Evolutionary conservation across 495 filamentous ascomycete genomes (phyloP), one percentile per base, ranked within the genome.

Genomic region (Jackrogersella minutella): DNA sequence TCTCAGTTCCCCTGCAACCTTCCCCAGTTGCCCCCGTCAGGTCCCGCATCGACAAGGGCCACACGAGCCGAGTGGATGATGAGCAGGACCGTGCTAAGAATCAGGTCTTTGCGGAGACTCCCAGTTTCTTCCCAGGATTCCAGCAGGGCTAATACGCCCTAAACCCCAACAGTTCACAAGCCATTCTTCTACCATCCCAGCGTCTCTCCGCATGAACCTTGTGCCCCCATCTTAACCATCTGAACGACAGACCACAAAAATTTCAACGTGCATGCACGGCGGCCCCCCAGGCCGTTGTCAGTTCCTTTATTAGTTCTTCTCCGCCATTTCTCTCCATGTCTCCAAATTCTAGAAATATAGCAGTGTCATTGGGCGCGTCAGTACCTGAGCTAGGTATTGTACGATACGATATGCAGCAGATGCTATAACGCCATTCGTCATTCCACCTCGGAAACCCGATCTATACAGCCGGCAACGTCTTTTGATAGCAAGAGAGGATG

Each of bases 41-140:
- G 66, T 65, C 66, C 66, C 66, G 66, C 61, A 64, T 13, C 33
- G 39, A 58, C 66, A 64, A 58, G 66, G 61, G 52, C 66, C 21
- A 59, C 65, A 68, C 65, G 65, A 68, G 55, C 65, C 58, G 65
- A 61, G 51, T 62, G 64, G 62, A 46, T 44, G 33, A 60, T 57
- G 47, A 53, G 21, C 44, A 61, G 43, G 58, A 46, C 34, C 30
- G 40, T 52, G 63, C 49, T 39, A 67, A 67, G 34, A 44, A 50
- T 0, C 21, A 60, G 40, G 40, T 36, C 58, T 51, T 62, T 58
- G 58, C 51, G 54, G 26, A 57, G 19, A 24, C 26, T 47, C 31
- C 14, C 44, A 24, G 21, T 4, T 8, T n/a, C 41, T 46, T 46
- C 39, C 41, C 21, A 46, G 36, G 22, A 60, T 33, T 28, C 31